A percentile compares a stretch with the other conserved stretches of the same genome.
Evolutionary conservation across 2,329 filamentous ascomycete genomes (phyloP).

Genomic region (Curvularia sp.): DNA sequence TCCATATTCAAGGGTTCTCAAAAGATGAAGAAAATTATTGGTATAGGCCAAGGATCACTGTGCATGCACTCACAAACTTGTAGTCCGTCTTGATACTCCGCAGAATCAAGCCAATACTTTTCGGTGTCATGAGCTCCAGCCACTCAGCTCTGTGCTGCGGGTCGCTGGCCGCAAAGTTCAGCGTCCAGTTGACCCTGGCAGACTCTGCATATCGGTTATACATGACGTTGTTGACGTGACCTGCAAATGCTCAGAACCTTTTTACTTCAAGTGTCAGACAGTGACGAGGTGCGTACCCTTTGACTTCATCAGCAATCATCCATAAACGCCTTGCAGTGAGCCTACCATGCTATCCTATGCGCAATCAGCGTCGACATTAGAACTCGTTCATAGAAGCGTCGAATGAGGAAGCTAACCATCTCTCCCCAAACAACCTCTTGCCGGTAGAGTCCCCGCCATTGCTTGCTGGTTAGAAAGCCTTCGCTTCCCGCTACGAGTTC

Average conservation of each 20-base stretch:
- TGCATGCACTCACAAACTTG: slow-evolving; percentile 73
- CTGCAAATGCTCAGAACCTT: slow-evolving; percentile 48
- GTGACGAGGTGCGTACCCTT: slow-evolving; percentile 20
- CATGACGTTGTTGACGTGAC: slow-evolving; percentile 86
- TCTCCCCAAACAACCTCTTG: slow-evolving; percentile 84
- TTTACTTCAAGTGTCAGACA: background rate
- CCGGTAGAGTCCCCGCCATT: slow-evolving; percentile 67
- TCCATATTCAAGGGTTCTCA: background rate
- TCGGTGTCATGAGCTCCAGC: slow-evolving; percentile 72
- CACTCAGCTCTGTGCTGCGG: slow-evolving; percentile 68
- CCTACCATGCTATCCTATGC: slow-evolving; percentile 63
- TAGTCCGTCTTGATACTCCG: slow-evolving; percentile 82
- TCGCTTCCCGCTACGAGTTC: slow-evolving; percentile 75
- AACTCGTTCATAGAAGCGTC: slow-evolving; percentile 10
- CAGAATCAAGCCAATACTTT: slow-evolving; percentile 75
- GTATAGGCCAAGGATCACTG: background rate
- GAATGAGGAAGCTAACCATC: slow-evolving; percentile 65
- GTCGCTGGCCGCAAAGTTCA: slow-evolving; percentile 71
- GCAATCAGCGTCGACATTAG: slow-evolving; percentile 36
- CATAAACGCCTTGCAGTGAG: background rate
- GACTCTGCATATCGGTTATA: slow-evolving; percentile 87
- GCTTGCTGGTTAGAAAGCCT: slow-evolving; percentile 72
- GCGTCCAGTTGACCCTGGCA: slow-evolving; percentile 78
- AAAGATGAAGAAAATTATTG: background rate
- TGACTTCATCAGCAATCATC: slow-evolving; percentile 9